Base-by-base conservation (phyloP, 2,329 filamentous ascomycete species). In the Uncinocarpus reesii region DNA sequence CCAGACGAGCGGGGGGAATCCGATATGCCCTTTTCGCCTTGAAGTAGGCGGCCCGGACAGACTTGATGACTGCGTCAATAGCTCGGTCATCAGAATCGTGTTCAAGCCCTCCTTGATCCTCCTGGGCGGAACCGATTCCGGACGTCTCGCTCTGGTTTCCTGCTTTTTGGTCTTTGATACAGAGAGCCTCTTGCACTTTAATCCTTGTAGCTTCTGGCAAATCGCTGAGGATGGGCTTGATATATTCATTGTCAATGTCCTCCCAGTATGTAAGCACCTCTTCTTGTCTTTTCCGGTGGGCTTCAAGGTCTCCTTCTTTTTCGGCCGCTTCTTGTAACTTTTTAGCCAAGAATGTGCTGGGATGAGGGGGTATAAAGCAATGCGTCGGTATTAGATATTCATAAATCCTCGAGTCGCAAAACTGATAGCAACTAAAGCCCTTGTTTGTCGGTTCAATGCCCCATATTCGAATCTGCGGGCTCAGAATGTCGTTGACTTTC, bases 311-410 rank as follows among this genome's bases (percentile, higher is more conserved):
- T 1, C 80, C 80, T 44, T 83, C 78, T 62, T 86, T 79, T 62
- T 84, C 81, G 0, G 86, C 86, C 46, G 80, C 71, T 58, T 90
- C 80, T n/a, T 79, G 76, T n/a, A 94, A 71, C 62, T 87, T 86
- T 67, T 83, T 85, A 7, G 86, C 89, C 29, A 98, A 67, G 63
- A 78, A 95, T 52, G 86, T 93, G 53, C 83, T 82, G 0, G 89
- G 89, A 62, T 96, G 89, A 0, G 92, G 92, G 16, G 92, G 92
- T 26, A 98, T 71, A 57, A 98, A 85, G 49, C 85, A 87, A 67
- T 96, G 88, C 35, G 85, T 92, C 2, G 92, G 92, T 65, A 98
- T 86, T 45, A 98, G 73, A 63, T 98, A 98, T 70, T 98, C 92
- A 68, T 98, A 98, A 75, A 89, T 93, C 57, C 92, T 77, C 21